Evolutionary conservation across 75 land plant genomes (phyloP), one percentile per base, ranked within the genome.

Genomic region (Gnetum montanum): DNA sequence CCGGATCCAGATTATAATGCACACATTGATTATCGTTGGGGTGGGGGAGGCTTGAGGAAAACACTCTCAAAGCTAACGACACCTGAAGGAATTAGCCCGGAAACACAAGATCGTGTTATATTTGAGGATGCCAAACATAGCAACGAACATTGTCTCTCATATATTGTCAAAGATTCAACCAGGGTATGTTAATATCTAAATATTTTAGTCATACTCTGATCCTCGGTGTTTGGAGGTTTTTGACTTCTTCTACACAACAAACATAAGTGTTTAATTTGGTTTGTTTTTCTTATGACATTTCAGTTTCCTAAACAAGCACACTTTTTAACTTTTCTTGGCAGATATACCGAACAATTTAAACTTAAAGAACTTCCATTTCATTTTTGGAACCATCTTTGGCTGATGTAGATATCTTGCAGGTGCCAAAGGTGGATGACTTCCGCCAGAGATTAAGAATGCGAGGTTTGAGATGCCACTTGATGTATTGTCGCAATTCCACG

Each of bases 21-120:
- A 4, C 92, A 87, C 46, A 87, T 87, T 45, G 88, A 80, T 6
- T 87, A 87, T 31, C 84, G 88, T 5, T 87, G 92, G 92, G 88
- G 79, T n/a, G 56, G 25, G 24, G 88, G 84, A n/a, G 92, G 84
- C 0, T 54, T 84, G 28, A 76, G 64, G 64, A 84, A 72, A 43
- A 78, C 92, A 15, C 62, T 87, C 29, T 36, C 28, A 30, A 80
- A 79, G 43, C 43, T 87, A 20, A 74, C 78, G 76, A 45, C 83
- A 18, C 27, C 41, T 5, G 73, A 78, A 31, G 53, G 48, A 22
- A 38, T 50, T 46, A 37, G 48, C 10, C 57, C 22, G 20, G 18
- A 44, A 28, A 46, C 64, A 8, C 28, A 62, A 18, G 10, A 43
- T n/a, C 40, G 44, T 31, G 29, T 58, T 22, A 63, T 84, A 43